Conservation (phyloP, 1,284 basidiomycete genomes). For the Filobasidium uniguttulatum region DNA sequence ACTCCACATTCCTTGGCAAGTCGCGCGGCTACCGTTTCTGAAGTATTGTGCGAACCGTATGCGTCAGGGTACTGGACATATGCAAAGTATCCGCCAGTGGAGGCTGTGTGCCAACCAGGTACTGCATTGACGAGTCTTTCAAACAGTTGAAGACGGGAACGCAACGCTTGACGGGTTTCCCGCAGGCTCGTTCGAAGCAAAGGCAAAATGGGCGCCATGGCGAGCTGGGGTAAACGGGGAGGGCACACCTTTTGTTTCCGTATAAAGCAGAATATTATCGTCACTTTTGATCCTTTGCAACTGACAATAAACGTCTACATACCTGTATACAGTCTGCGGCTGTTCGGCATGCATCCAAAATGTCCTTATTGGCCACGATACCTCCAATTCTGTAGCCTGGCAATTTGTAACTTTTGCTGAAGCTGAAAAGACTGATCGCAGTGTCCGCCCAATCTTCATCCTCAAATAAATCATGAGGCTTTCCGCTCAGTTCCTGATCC, state of each 20-base stretch:
- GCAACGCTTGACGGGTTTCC: conserved; percentile 43
- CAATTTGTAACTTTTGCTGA: conserved; percentile 40
- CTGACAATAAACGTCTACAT: no score
- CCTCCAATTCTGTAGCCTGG: conserved; percentile 73
- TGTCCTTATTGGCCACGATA: conserved; percentile 50
- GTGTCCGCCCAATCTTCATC: conserved; percentile 48
- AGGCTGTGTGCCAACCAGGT: conserved; percentile 50
- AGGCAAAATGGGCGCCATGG: conserved; percentile 47
- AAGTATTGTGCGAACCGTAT: conserved; percentile 43
- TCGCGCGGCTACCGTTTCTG: conserved; percentile 47
- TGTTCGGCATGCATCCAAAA: conserved; percentile 48
- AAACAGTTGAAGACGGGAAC: conserved; percentile 51
- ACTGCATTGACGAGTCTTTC: conserved; percentile 30
- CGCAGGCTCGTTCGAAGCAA: conserved; percentile 46
- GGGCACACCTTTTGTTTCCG: conserved; percentile 58
- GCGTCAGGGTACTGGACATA: conserved; percentile 60
- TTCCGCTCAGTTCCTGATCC: conserved; percentile 11
- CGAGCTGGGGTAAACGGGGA: conserved; percentile 55
- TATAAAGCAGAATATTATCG: no score
- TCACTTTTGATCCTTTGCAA: no score
- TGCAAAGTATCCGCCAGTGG: conserved; percentile 59
- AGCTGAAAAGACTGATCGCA: conserved; percentile 62
- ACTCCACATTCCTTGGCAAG: conserved; percentile 54
- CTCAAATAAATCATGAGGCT: conserved; percentile 32
- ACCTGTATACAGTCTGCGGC: conserved; percentile 59